Evolutionary conservation across 176 grass and related monocot genomes (phyloP).

Genomic region (Phoenix roebelenii): DNA sequence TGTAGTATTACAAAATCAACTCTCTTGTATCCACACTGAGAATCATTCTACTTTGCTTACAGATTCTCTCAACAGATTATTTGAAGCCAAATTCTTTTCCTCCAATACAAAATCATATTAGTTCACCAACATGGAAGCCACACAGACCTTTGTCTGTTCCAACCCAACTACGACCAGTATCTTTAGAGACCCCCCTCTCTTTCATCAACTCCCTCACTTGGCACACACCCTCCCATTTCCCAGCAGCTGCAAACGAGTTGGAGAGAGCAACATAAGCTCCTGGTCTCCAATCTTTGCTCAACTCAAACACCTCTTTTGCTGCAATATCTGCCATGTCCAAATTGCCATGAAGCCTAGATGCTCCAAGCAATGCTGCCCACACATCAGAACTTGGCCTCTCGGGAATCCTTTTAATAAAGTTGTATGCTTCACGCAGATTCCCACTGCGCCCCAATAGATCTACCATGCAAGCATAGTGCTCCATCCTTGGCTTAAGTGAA

Average conservation of each 20-base stretch:
- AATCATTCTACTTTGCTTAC: too few relatives aligned
- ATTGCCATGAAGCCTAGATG: conserved; percentile 57
- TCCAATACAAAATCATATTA: too few relatives aligned
- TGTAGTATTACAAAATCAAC: too few relatives aligned
- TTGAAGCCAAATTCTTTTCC: too few relatives aligned
- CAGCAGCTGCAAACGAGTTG: conserved; percentile 58
- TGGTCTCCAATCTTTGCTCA: conserved; percentile 39
- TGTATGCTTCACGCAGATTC: conserved; percentile 35
- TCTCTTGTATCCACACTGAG: too few relatives aligned
- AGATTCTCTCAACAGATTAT: too few relatives aligned
- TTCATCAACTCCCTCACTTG: conserved; percentile 64
- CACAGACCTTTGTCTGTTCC: conserved; percentile 24
- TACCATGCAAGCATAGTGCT: conserved; percentile 91
- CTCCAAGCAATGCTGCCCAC: conserved; percentile 64
- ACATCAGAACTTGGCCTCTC: conserved; percentile 56
- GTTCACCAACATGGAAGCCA: neutral
- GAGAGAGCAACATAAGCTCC: conserved; percentile 85
- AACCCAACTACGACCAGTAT: conserved; percentile 51
- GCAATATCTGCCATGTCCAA: conserved; percentile 51
- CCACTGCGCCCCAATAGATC: conserved; percentile 70
- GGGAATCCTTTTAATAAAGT: conserved; percentile 47
- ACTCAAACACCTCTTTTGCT: conserved; percentile 49
- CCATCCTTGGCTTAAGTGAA: conserved; percentile 49
- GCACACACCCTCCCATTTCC: conserved; percentile 60
- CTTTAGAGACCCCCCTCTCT: conserved; percentile 46